phyloP scores from a whole-genome alignment of 2,329 filamentous ascomycete genomes.

The Botrytis cinerea region DNA sequence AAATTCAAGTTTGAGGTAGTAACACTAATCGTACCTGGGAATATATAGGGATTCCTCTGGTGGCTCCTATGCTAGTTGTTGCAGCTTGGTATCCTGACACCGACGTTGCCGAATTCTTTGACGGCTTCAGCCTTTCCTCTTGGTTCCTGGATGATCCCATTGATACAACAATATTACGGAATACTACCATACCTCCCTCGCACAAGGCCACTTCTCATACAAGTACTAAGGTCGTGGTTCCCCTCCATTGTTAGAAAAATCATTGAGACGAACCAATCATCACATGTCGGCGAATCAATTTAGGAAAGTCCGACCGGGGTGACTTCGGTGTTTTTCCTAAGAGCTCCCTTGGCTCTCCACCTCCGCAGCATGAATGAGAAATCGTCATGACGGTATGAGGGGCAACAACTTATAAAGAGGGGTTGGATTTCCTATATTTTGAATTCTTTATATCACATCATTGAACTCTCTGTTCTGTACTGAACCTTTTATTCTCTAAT shows the following conservation, averaged over 20 bases:
- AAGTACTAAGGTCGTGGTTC: background rate
- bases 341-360: background rate
- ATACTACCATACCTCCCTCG: background rate
- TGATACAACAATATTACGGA: background rate
- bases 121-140: background rate
- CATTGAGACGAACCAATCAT: background rate
- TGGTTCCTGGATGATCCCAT: background rate
- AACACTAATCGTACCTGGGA: background rate
- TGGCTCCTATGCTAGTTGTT: background rate
- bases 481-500: background rate
- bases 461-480: background rate
- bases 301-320: background rate
- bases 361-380: background rate
- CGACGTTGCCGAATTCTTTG: background rate
- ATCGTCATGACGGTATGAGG: slow-evolving; percentile 5
- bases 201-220: background rate
- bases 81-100: background rate
- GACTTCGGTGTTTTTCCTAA: background rate
- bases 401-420: background rate
- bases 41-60: background rate
- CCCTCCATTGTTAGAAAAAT: background rate
- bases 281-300: background rate
- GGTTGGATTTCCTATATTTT: background rate
- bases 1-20: background rate
- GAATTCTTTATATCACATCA: background rate